Percentiles rank a stretch among this genome's conserved stretches.
Evolutionary conservation across 2,329 filamentous ascomycete genomes (phyloP).

Genomic region (Thelonectria blattea): DNA sequence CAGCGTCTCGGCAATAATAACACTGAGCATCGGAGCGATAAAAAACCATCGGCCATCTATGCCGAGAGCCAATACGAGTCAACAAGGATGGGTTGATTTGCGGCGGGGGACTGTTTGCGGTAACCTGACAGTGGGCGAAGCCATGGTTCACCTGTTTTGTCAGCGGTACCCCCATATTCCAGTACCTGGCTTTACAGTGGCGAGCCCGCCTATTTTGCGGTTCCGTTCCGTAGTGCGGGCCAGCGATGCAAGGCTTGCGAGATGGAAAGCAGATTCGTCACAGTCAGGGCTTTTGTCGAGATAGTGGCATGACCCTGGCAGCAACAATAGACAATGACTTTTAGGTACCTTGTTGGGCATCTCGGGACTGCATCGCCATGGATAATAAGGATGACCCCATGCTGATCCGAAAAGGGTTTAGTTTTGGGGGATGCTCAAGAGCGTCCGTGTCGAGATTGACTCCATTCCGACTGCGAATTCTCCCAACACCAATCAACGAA

Average conservation of each 20-base stretch:
- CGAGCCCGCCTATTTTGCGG: neutral
- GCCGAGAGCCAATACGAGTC: too few relatives aligned
- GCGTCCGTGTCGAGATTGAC: too few relatives aligned
- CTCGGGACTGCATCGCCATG: neutral
- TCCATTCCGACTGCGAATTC: too few relatives aligned
- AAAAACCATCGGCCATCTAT: neutral
- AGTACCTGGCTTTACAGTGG: neutral
- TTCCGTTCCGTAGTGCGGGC: neutral
- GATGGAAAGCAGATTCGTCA: neutral
- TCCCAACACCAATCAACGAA: too few relatives aligned
- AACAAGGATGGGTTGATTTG: neutral
- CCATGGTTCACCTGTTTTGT: slow-evolving; percentile 1
- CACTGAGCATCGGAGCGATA: too few relatives aligned
- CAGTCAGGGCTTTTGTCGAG: neutral
- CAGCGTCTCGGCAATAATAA: neutral
- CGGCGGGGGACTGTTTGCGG: neutral
- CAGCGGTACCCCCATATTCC: neutral
- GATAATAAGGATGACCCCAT: neutral
- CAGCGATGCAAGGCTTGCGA: too few relatives aligned
- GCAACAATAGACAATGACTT: neutral
- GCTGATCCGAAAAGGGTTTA: too few relatives aligned
- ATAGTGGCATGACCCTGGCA: neutral
- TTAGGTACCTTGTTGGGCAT: neutral
- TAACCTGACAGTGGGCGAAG: slow-evolving; percentile 10
- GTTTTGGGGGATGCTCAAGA: too few relatives aligned